Evolutionary conservation across 192 early-diverging fungal species (phyloP).

Genomic region (Thamnidium elegans): DNA sequence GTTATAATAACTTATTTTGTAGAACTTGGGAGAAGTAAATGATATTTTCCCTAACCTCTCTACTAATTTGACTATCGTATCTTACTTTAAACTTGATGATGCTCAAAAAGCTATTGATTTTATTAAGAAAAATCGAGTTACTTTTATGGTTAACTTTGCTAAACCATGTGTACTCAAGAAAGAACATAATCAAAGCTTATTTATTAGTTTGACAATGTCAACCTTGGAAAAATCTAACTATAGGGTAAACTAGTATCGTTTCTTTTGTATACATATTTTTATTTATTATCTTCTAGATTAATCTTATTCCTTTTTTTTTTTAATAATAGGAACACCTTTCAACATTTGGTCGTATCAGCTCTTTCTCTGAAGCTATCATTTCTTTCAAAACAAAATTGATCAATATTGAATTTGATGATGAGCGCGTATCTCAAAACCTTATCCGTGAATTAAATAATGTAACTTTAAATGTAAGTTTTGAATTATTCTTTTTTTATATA

Average conservation of each 20-base stretch:
- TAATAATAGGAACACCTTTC: background rate
- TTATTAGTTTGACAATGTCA: background rate
- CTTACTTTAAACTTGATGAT: constrained; percentile 1
- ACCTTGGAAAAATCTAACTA: background rate
- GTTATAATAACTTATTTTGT: too few species aligned
- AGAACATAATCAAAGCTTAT: background rate
- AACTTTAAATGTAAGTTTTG: background rate
- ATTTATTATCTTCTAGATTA: too few species aligned
- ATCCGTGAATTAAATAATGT: background rate
- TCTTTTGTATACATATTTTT: too few species aligned
- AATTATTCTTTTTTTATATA: background rate
- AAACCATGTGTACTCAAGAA: background rate
- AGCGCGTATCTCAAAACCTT: background rate
- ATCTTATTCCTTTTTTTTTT: background rate
- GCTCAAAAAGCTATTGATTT: background rate
- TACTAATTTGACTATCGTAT: background rate
- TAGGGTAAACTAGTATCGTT: background rate
- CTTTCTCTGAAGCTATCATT: background rate
- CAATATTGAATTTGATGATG: constrained; percentile 1
- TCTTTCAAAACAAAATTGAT: background rate
- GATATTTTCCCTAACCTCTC: background rate
- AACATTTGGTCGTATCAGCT: background rate
- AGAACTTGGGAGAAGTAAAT: background rate
- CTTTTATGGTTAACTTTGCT: too few species aligned
- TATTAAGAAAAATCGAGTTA: background rate